Base-by-base conservation (phyloP, 2,329 filamentous ascomycete genomes). In the Nigrospora osmanthi region DNA sequence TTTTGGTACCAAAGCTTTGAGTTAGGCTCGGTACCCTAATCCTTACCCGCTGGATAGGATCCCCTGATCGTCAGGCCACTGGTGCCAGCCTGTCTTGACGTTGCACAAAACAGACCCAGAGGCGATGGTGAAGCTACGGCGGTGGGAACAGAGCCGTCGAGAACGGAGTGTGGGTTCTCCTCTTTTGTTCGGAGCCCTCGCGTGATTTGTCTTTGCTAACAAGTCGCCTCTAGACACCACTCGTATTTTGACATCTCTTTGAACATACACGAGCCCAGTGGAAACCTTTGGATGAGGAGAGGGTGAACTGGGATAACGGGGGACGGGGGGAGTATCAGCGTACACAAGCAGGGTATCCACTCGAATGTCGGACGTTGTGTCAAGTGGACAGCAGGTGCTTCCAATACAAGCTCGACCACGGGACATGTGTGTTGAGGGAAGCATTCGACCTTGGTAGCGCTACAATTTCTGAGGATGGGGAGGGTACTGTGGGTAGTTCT, bases 231-330 rank as follows among this genome's bases (percentile, higher is more conserved):
- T 44, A 65, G 59, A 58, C 56, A 31, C 66, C 66, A 0, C 47
- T 68, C 6, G 50, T 66, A 1, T 69, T 67, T 42, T 53, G 59
- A 7, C 64, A 68, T 38, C 49, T 67, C 1, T 67, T 55, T 60
- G 54, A 62, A 9, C 38, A 40, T 16, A 31, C 16, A 31, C 38
- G 33, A 17, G 38, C 38, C 9, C 28, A 33, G n/a, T 16, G n/a
- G n/a, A 31, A 31, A 4, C 38, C n/a, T 33, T 28, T 31, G 14
- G 13, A 15, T 16, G 33, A 17, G 11, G 28, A 32, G 3, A 12
- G n/a, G n/a, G n/a, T n/a, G n/a, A n/a, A n/a, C n/a, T n/a, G n/a
- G n/a, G n/a, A n/a, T n/a, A n/a, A n/a, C 33, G 3, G n/a, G n/a
- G n/a, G n/a, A n/a, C n/a, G n/a, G n/a, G n/a, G n/a, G n/a, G n/a